phyloP scores from a whole-genome alignment of 805 yeast species.

The Ogataea zsoltii region DNA sequence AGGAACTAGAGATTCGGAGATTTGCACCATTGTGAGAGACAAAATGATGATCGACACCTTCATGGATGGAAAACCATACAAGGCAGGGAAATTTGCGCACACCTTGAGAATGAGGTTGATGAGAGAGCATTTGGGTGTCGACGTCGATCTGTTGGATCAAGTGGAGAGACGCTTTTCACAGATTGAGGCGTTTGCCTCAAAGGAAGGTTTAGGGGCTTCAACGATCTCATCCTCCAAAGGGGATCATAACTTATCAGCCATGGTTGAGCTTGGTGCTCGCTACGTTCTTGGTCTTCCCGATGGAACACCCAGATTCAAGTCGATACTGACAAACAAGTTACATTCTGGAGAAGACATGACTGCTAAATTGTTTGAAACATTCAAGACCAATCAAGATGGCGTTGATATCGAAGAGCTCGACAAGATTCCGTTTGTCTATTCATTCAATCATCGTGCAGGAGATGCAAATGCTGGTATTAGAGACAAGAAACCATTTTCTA shows the following conservation, averaged over 20 bases:
- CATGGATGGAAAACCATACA: conserved; percentile 82
- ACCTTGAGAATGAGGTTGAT: conserved; percentile 84
- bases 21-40: conserved; percentile 87
- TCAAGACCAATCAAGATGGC: conserved; percentile 22
- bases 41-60: conserved; percentile 63
- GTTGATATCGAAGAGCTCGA: conserved; percentile 28
- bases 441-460: conserved; percentile 89
- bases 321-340: conserved; percentile 5
- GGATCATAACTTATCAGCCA: conserved; percentile 54
- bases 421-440: conserved; percentile 35
- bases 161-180: conserved; percentile 70
- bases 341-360: conserved; percentile 22
- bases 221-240: conserved; percentile 32
- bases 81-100: conserved; percentile 87
- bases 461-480: conserved; percentile 82
- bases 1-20: conserved; percentile 92
- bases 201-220: conserved; percentile 44
- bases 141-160: conserved; percentile 80
- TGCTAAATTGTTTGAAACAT: conserved; percentile 19
- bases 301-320: conserved; percentile 32
- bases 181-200: conserved; percentile 48
- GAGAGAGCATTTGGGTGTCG: conserved; percentile 96
- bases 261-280: conserved; percentile 74
- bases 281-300: conserved; percentile 52
- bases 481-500: conserved; percentile 77